A percentile compares a stretch with the other conserved stretches of the same genome.
phyloP scores from a whole-genome alignment of 306 rosid species.

The Sindora glabra region DNA sequence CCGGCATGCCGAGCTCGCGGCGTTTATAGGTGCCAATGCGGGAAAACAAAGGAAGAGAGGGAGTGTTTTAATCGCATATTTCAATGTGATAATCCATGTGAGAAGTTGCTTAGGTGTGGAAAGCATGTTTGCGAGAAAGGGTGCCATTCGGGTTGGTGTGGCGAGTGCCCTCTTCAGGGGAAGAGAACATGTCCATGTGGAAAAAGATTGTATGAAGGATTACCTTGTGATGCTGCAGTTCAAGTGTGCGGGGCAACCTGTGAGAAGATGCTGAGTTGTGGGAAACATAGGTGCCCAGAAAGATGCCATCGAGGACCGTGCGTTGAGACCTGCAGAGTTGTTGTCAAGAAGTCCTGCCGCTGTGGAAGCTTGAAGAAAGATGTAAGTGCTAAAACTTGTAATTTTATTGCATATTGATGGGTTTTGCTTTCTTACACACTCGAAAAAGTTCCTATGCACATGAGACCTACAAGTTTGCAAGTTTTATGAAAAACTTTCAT shows the following conservation, averaged over 20 bases:
- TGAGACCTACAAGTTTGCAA: no score
- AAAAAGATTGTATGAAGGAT: slow-evolving; percentile 59
- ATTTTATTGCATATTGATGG: slow-evolving; percentile 12
- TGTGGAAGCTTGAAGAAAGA: slow-evolving; percentile 91
- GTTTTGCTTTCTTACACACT: no score
- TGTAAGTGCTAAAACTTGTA: slow-evolving; percentile 36
- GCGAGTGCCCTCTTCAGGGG: slow-evolving; percentile 76
- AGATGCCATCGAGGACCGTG: slow-evolving; percentile 88
- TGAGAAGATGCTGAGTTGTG: slow-evolving; percentile 61
- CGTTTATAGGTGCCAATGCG: slow-evolving; percentile 51
- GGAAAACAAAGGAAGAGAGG: slow-evolving; percentile 56
- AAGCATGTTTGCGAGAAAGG: slow-evolving; percentile 69
- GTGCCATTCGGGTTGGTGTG: slow-evolving; percentile 74
- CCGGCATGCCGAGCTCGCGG: slow-evolving; percentile 55
- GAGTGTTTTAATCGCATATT: slow-evolving; percentile 69
- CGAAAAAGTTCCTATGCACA: no score
- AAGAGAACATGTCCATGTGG: slow-evolving; percentile 88
- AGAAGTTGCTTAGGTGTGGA: slow-evolving; percentile 60
- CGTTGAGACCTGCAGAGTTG: slow-evolving; percentile 61
- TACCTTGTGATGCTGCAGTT: slow-evolving; percentile 65
- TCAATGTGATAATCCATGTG: slow-evolving; percentile 51
- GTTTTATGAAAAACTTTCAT: no score
- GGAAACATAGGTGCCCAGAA: slow-evolving; percentile 75
- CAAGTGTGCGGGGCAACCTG: slow-evolving; percentile 84
- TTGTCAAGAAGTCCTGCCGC: slow-evolving; percentile 70